Evolutionary conservation across 2,329 filamentous ascomycete species (phyloP), one percentile per base, ranked within the genome.

Genomic region (Beauveria caledonica): DNA sequence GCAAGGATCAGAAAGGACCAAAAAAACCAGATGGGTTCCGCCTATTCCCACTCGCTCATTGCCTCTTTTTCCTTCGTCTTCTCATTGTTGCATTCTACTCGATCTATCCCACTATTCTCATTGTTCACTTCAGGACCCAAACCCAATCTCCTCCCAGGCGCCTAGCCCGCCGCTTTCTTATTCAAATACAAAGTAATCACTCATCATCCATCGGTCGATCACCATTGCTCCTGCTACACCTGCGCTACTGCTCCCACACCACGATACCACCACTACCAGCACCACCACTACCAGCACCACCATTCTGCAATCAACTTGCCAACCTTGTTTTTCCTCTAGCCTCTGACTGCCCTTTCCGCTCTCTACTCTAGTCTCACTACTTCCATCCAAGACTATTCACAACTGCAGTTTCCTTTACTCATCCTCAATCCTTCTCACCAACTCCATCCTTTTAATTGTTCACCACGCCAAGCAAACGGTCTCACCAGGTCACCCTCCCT

Each of bases 21-120:
- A 49, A 33, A 58, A 53, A 61, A 19, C 33, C 58, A 54, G 45
- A 46, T 62, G 23, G 23, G 45, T 56, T 60, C 29, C 45, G 48
- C 9, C 46, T 54, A 52, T 49, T 62, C 46, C 45, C 23, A 21
- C 48, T 44, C 45, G 40, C 36, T n/a, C 39, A n/a, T 23, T 6
- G 33, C 33, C 53, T 55, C 21, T 27, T 33, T 19, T n/a, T 10
- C 17, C 33, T 15, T 10, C 13, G 15, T 36, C 33, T 15, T 36
- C 33, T 36, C 33, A 36, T 36, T 36, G 33, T 36, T 36, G 33
- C 33, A 13, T 13, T 36, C 33, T 36, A 36, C 33, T 36, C 33
- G 33, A 36, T 52, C 29, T 13, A 36, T 40, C 19, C n/a, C 44
- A 42, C 29, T 17, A 40, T 15, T 61, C 17, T 40, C 44, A 36